Conservation (phyloP, 495 filamentous ascomycete genomes). For the Penicillium fimorum region DNA sequence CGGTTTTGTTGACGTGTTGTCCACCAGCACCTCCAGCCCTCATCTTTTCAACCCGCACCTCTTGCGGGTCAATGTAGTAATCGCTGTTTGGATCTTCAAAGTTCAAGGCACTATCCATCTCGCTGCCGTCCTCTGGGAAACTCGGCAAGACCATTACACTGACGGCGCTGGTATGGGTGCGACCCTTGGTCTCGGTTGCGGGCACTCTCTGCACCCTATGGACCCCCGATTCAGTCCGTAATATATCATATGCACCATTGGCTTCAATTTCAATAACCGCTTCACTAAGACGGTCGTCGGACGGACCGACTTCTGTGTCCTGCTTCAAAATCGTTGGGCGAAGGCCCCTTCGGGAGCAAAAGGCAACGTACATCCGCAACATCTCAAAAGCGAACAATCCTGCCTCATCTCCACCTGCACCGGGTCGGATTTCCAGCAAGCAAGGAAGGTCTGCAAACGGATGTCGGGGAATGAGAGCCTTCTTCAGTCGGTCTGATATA, state of each 20-base stretch:
- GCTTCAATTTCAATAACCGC: conserved; percentile 82
- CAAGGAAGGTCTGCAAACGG: conserved; percentile 94
- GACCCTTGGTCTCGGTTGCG: conserved; percentile 81
- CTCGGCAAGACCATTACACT: conserved; percentile 87
- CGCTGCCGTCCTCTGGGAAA: conserved; percentile 59
- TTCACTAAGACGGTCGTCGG: conserved; percentile 68
- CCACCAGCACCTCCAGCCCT: conserved; percentile 87
- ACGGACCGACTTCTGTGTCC: conserved; percentile 54
- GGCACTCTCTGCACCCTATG: conserved; percentile 94
- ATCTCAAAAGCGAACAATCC: conserved; percentile 84
- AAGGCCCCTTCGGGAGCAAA: conserved; percentile 64
- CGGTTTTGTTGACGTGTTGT: conserved; percentile 97
- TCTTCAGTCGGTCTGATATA: conserved; percentile 64
- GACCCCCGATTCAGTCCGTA: conserved; percentile 87
- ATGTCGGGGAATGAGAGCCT: conserved; percentile 78
- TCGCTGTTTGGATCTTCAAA: conserved; percentile 82
- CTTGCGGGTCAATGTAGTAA: conserved; percentile 82
- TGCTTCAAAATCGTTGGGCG: conserved; percentile 57
- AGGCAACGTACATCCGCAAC: conserved; percentile 82
- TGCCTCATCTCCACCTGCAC: conserved; percentile 90
- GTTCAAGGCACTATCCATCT: conserved; percentile 54
- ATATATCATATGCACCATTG: conserved; percentile 70
- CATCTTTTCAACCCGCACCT: conserved; percentile 89
- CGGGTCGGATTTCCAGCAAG: conserved; percentile 86
- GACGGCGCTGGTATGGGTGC: conserved; percentile 90